Base-by-base conservation (phyloP, 495 filamentous ascomycete genomes). In the Lindgomyces ingoldianus region DNA sequence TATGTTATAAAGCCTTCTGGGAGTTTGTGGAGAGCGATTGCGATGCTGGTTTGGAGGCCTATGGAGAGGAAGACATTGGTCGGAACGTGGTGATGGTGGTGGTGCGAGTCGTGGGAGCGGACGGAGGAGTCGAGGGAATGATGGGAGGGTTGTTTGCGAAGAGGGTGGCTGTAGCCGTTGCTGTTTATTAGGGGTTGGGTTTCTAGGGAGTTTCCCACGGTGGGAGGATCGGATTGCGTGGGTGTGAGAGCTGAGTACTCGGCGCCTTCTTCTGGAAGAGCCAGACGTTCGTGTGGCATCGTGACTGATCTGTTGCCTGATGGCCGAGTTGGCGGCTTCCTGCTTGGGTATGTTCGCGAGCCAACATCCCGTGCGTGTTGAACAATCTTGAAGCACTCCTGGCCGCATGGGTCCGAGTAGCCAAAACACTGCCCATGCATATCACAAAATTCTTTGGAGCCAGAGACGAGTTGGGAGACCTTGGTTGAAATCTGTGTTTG, bases 1-100 rank as follows among this genome's bases (percentile, higher is more conserved):
- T 94, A 98, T 27, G 95, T 98, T 60, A 98, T 97, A 77, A 98
- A 98, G 26, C 94, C 94, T 76, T 98, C 94, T 3, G 95, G 94
- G 19, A 97, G 87, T 73, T 98, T 98, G 78, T 98, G 94, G 0
- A 98, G 78, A 9, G 94, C 91, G 70, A 98, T 98, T 45, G 94
- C 95, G 51, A 96, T 85, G 9, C 89, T 90, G 0, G 93, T 97
- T 75, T 98, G 94, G 4, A 97, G 82, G 14, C 93, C 91, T 58
- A 98, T 93, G 47, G 89, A 89, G 48, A 98, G 80, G 73, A 96
- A 98, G 22, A 90, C 90, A 75, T 98, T 98, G 53, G 89, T 85
- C 0, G 93, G 90, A n/a, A 98, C 94, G 69, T 98, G 94, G 74
- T 98, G 94, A 68, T 98, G 94, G 71, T 96, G 91, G 64, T 84